These are phyloP conservation scores for Parachaetomium inaequale DNA, from an alignment of 495 filamentous ascomycete genomes.

Conservation along the genomic window DNA sequence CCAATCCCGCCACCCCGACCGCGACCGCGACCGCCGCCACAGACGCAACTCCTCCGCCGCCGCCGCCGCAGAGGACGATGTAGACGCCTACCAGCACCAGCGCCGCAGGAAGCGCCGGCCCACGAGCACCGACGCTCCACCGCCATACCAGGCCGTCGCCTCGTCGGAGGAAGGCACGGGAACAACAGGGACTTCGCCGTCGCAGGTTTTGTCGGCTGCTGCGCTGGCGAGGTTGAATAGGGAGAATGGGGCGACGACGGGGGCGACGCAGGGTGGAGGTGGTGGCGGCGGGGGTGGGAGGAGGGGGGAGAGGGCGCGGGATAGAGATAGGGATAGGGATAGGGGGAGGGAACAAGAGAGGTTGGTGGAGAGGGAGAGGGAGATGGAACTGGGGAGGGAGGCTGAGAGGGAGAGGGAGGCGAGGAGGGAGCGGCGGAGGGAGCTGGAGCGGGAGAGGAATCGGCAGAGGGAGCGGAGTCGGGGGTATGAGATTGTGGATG, in stretches of 20 bases:
- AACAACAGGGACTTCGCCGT: neutral
- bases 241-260: conserved; percentile 41
- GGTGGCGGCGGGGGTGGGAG: neutral
- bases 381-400: conserved; percentile 35
- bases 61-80: neutral
- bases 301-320: conserved; percentile 4
- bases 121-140: too few species aligned
- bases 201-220: conserved; percentile 46
- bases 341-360: conserved; percentile 28
- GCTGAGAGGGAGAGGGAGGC: conserved; percentile 17
- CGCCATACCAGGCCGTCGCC: too few species aligned
- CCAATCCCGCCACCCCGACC: conserved; percentile 1
- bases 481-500: conserved; percentile 18
- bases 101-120: conserved; percentile 9
- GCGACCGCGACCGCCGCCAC: conserved; percentile 10
- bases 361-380: conserved; percentile 30
- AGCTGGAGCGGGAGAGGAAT: conserved; percentile 3
- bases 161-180: conserved; percentile 17
- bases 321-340: conserved; percentile 26
- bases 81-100: conserved; percentile 1
- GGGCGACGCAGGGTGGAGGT: too few species aligned
- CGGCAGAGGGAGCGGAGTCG: conserved; percentile 10
- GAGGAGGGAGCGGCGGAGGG: conserved; percentile 6
- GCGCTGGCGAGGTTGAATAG: conserved; percentile 60
- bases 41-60: conserved; percentile 8